Base-by-base conservation (phyloP, 2,329 filamentous ascomycete species). In the Monosporascus sp. region DNA sequence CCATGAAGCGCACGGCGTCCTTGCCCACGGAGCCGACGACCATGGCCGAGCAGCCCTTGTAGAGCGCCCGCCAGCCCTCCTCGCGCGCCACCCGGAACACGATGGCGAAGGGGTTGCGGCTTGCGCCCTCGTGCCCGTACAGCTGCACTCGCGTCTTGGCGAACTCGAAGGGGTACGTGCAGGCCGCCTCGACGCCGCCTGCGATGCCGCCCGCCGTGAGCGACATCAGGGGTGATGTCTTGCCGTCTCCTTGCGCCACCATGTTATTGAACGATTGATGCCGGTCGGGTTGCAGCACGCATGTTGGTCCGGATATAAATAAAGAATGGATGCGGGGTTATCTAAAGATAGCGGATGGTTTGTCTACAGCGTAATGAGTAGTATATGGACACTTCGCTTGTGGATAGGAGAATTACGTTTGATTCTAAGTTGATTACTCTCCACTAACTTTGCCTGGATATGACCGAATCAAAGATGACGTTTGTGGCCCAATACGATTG, bases 91-190 rank as follows among this genome's bases (percentile, higher is more conserved):
- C 80, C 52, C 77, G 71, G 5, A 68, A 58, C 24, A 86, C 81
- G 37, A 85, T 76, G 1, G 67, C 60, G 62, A 84, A 81, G 0
- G 81, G 82, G 57, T 85, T 85, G 40, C 71, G 68, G 43, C 43
- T 46, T 1, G 77, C 51, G 18, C 63, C 74, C 62, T 55, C 62
- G 56, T 64, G 70, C 41, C 70, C 63, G 54, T 69, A 75, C 18
- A 82, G 70, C 61, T 85, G 80, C 35, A 83, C 79, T 51, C 81
- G 73, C 1, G 82, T 85, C 66, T 86, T 86, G 45, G 82, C 82
- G 59, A 84, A 86, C 63, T 85, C 83, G 64, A 85, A 79, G 4
- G 82, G 82, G 65, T 85, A 85, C 40, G 66, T 68, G 58, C 64
- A 67, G 17, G 65, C 65, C 5, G 66, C 63, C 50, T 68, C 65